Base-by-base conservation (phyloP, 2,329 filamentous ascomycete species). In the Hortaea werneckii region DNA sequence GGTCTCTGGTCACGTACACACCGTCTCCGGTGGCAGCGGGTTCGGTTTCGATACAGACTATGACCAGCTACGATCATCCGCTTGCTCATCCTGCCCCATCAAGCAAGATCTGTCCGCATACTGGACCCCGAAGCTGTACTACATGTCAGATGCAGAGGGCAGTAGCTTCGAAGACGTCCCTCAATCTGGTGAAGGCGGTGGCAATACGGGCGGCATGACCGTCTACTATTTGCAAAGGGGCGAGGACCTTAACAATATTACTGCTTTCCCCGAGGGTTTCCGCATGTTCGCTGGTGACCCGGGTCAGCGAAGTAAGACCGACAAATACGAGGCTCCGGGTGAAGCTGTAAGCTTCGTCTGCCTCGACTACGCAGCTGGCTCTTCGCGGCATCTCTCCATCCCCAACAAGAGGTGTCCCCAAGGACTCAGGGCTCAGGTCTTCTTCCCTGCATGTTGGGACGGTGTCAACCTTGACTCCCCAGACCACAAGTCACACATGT, bases 361-460 rank as follows among this genome's bases (percentile, higher is more conserved):
- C 53, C 67, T 82, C 8, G 69, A 69, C 45, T 70, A 73, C 42
- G 64, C 59, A 38, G 66, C 69, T 8, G 60, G 60, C 11, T 62
- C 65, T 35, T 61, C 64, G 3, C 72, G 79, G 5, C 32, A 9
- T 35, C 9, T 9, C 44, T 74, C 68, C 1, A 83, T 92, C 61
- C 85, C 85, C 29, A 74, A 81, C 59, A 73, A 76, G 60, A 76
- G 81, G 58, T 88, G 85, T 61, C 78, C 83, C 57, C 75, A 77
- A 43, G 70, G 76, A 37, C 65, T 80, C 40, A 78, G 82, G 35
- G 74, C 76, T 46, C 81, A 86, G 53, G 67, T 85, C 37, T 82
- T 84, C 69, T 84, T 86, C 67, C 83, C 83, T 5, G 81, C 79
- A 5, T 86, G 83, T 72, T 86, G 84, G 74, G 76, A 86, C 64